Evolutionary conservation across 768 basidiomycete species (phyloP).

Genomic region (Mycena latifolia): DNA sequence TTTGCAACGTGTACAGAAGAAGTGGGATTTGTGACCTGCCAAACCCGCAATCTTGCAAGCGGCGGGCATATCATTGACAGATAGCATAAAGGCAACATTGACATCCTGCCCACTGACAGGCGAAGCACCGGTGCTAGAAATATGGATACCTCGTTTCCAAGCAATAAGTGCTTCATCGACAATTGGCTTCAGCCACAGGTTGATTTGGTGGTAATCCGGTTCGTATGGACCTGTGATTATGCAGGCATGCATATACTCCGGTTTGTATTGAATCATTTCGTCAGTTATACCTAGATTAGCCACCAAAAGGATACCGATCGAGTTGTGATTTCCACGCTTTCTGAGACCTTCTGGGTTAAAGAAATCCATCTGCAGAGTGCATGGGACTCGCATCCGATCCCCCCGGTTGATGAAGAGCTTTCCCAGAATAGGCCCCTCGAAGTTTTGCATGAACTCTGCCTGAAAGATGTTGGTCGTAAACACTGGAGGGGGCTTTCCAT

Average conservation of each 20-base stretch:
- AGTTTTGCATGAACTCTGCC: constrained; percentile 42
- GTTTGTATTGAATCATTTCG: constrained; percentile 42
- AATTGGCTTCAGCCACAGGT: constrained; percentile 21
- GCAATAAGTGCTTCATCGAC: constrained; percentile 38
- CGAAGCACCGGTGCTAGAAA: constrained; percentile 17
- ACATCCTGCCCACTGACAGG: not conserved
- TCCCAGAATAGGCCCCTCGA: constrained; percentile 40
- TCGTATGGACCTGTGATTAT: constrained; percentile 37
- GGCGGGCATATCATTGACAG: constrained; percentile 44
- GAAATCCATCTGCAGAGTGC: constrained; percentile 42
- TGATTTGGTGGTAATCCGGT: constrained; percentile 1
- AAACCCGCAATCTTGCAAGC: constrained; percentile 39
- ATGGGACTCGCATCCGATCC: constrained; percentile 36
- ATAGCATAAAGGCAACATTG: constrained; percentile 14
- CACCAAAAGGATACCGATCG: constrained; percentile 43
- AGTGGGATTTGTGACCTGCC: constrained; percentile 32
- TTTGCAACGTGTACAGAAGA: constrained; percentile 42
- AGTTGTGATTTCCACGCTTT: constrained; percentile 36
- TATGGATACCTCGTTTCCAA: constrained; percentile 25
- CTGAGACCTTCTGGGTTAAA: constrained; percentile 44
- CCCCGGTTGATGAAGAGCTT: constrained; percentile 38
- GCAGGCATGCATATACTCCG: constrained; percentile 44
- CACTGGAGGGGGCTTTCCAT: not conserved
- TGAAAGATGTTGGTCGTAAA: constrained; percentile 39
- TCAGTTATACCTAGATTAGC: constrained; percentile 46